Percentiles rank a stretch among this genome's conserved stretches.
Conservation (phyloP, 257 asterid species). For the Fraxinus quadrangulata region DNA sequence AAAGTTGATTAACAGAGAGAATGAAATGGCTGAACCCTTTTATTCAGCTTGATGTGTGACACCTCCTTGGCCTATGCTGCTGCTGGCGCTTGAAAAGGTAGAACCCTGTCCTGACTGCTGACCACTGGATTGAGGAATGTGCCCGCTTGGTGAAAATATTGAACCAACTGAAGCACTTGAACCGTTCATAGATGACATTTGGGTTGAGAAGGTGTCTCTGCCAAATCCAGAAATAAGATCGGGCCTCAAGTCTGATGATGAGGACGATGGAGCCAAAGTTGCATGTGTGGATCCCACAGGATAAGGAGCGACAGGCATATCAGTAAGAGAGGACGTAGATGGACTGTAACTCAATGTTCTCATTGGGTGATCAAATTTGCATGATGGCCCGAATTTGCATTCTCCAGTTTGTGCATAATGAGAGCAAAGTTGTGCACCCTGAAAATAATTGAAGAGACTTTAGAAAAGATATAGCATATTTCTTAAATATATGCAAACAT, state of each 20-base stretch:
- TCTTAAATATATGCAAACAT: neutral
- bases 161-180: constrained; percentile 51
- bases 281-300: constrained; percentile 75
- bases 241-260: constrained; percentile 56
- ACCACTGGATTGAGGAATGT: constrained; percentile 38
- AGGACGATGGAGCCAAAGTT: constrained; percentile 70
- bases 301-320: constrained; percentile 91
- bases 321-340: constrained; percentile 87
- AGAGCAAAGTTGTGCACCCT: constrained; percentile 82
- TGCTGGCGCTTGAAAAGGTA: constrained; percentile 24
- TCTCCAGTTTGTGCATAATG: constrained; percentile 81
- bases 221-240: constrained; percentile 40
- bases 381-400: constrained; percentile 85
- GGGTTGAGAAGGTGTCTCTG: constrained; percentile 39
- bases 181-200: constrained; percentile 46
- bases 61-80: constrained; percentile 35
- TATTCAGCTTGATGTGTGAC: constrained; percentile 60
- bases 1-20: constrained; percentile 27
- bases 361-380: constrained; percentile 92
- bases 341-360: constrained; percentile 71
- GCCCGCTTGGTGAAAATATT: constrained; percentile 45
- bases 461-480: constrained; percentile 12
- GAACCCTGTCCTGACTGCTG: constrained; percentile 33
- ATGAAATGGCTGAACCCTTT: constrained; percentile 20
- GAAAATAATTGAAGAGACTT: constrained; percentile 17